These are phyloP conservation scores for Cerrena zonata DNA, from an alignment of 1,284 basidiomycete genomes.

Conservation along the genomic window DNA sequence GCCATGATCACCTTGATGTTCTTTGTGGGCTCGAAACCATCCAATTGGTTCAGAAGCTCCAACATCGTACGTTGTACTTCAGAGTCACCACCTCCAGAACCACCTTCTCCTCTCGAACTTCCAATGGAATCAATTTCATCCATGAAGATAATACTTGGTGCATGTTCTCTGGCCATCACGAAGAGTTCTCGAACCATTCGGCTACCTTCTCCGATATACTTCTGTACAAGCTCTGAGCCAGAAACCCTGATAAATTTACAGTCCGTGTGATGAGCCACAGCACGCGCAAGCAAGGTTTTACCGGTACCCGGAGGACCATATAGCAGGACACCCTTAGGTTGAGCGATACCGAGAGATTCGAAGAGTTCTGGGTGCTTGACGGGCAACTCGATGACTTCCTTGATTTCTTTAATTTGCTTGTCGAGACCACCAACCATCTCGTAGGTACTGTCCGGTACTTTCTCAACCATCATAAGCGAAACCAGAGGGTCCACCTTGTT, in stretches of 20 bases:
- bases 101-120: constrained; percentile 84
- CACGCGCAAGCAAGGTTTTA: constrained; percentile 89
- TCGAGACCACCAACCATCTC: constrained; percentile 99
- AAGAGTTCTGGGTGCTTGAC: constrained; percentile 98
- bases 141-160: constrained; percentile 99
- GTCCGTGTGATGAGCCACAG: constrained; percentile 96
- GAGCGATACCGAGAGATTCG: constrained; percentile 92
- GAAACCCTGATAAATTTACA: constrained; percentile 97
- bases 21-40: constrained; percentile 96
- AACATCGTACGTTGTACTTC: constrained; percentile 98
- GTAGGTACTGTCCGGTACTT: constrained; percentile 97
- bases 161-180: constrained; percentile 97
- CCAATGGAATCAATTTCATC: constrained; percentile 99
- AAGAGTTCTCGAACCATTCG: constrained; percentile 96
- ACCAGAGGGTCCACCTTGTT: constrained; percentile 95
- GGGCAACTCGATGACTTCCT: constrained; percentile 97
- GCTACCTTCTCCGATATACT: constrained; percentile 96
- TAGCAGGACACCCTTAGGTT: constrained; percentile 93
- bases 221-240: constrained; percentile 94
- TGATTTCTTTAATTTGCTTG: constrained; percentile 98
- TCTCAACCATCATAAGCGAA: constrained; percentile 99
- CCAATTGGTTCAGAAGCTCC: constrained; percentile 92
- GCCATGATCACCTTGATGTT: constrained; percentile 99
- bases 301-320: constrained; percentile 97
- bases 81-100: constrained; percentile 86